These are phyloP conservation scores for Calcarisporium arbuscula DNA, from an alignment of 2,329 filamentous ascomycete genomes.

Conservation along the genomic window DNA sequence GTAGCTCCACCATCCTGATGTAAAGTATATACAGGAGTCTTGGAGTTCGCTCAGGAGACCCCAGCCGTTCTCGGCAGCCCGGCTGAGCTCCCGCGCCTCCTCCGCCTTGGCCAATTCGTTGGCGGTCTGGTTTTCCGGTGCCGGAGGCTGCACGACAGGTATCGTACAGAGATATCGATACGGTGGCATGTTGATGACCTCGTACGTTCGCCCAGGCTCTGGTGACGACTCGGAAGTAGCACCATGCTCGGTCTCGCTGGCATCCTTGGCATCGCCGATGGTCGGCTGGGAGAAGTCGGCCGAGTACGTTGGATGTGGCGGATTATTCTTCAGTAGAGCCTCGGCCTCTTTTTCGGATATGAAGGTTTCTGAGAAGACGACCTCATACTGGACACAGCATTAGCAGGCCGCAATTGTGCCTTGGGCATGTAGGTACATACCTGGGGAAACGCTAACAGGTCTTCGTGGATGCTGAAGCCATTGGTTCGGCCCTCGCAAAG, in stretches of 20 bases:
- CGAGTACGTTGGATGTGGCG: constrained; percentile 30
- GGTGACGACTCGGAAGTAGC: constrained; percentile 6
- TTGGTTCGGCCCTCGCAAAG: constrained; percentile 43
- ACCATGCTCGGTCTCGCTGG: constrained; percentile 22
- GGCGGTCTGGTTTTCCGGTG: constrained; percentile 57
- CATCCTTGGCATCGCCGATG: constrained; percentile 23
- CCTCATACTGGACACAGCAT: constrained; percentile 57
- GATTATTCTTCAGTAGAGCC: constrained; percentile 44
- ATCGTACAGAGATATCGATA: constrained; percentile 80
- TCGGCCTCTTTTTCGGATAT: constrained; percentile 66
- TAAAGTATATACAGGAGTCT: constrained; percentile 73
- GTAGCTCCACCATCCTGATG: constrained; percentile 94
- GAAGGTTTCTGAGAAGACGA: constrained; percentile 67
- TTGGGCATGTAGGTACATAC: constrained; percentile 39
- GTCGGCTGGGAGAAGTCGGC: constrained; percentile 34
- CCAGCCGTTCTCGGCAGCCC: constrained; percentile 72
- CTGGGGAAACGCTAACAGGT: constrained; percentile 81
- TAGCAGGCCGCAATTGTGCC: too few species aligned
- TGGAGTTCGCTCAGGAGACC: constrained; percentile 74
- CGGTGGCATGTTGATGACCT: constrained; percentile 65
- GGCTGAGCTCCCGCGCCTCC: constrained; percentile 71
- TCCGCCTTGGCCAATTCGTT: constrained; percentile 63
- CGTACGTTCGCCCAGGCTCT: constrained; percentile 46
- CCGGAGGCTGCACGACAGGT: constrained; percentile 57
- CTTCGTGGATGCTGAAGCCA: constrained; percentile 80